Evolutionary conservation across 1,284 basidiomycete genomes (phyloP).

Genomic region (Apiotrichum sp.): DNA sequence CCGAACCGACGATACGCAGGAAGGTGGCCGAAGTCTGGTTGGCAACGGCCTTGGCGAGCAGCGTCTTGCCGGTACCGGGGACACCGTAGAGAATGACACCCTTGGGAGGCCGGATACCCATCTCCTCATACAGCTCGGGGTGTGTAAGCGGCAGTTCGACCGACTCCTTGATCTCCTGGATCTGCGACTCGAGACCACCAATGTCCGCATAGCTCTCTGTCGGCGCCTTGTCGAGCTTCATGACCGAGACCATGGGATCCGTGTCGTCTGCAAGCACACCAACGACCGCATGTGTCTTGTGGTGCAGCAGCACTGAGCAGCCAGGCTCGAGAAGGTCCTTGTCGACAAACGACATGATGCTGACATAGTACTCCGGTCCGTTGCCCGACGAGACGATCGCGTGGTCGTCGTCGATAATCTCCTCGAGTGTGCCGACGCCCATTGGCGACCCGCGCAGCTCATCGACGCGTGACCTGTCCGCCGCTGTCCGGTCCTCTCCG

Average conservation of each 20-base stretch:
- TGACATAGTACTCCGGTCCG: slow-evolving; percentile 96
- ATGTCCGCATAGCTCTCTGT: slow-evolving; percentile 93
- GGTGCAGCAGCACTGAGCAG: slow-evolving; percentile 90
- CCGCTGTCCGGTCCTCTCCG: slow-evolving; percentile 87
- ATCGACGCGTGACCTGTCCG: slow-evolving; percentile 90
- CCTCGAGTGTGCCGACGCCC: slow-evolving; percentile 94
- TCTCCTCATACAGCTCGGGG: slow-evolving; percentile 98
- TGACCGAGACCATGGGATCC: slow-evolving; percentile 96
- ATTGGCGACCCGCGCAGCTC: slow-evolving; percentile 92
- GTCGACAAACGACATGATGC: slow-evolving; percentile 98
- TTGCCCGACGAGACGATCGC: slow-evolving; percentile 93
- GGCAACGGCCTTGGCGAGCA: slow-evolving; percentile 96
- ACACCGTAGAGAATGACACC: slow-evolving; percentile 99
- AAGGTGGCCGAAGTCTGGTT: slow-evolving; percentile 99
- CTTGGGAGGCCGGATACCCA: slow-evolving; percentile 98
- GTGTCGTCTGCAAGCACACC: slow-evolving; percentile 94
- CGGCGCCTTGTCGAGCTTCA: slow-evolving; percentile 98
- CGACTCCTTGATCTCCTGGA: slow-evolving; percentile 99
- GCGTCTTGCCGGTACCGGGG: slow-evolving; percentile 96
- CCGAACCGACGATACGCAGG: slow-evolving; percentile 93
- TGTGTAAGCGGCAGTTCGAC: slow-evolving; percentile 97
- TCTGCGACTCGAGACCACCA: slow-evolving; percentile 92
- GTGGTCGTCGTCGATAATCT: slow-evolving; percentile 99
- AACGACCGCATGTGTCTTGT: slow-evolving; percentile 92
- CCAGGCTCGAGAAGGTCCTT: slow-evolving; percentile 96